These are phyloP conservation scores for Piloderma croceum DNA, from an alignment of 768 basidiomycete species.

Conservation along the genomic window DNA sequence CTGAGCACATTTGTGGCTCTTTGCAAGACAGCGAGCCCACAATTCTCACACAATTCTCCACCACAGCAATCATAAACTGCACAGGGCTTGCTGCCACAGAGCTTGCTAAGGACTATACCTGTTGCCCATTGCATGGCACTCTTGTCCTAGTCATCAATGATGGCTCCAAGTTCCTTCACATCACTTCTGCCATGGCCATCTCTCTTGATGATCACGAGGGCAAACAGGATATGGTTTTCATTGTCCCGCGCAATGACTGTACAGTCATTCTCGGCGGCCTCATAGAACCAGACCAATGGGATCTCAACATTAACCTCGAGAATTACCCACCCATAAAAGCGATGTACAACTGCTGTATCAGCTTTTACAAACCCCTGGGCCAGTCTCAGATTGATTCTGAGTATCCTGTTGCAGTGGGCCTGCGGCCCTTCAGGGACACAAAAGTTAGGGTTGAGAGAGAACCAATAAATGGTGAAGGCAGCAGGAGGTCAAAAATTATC, in stretches of 20 bases:
- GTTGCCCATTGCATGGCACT: constrained; percentile 34
- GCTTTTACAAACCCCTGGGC: constrained; percentile 22
- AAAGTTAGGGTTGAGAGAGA: constrained; percentile 28
- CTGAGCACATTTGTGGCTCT: constrained; percentile 26
- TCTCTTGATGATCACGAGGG: constrained; percentile 27
- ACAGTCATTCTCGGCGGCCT: constrained; percentile 31
- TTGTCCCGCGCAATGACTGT: constrained; percentile 32
- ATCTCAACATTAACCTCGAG: constrained; percentile 22
- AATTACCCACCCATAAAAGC: constrained; percentile 25
- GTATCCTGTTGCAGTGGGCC: constrained; percentile 24
- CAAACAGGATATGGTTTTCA: constrained; percentile 30
- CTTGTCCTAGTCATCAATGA: constrained; percentile 32
- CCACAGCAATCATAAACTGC: constrained; percentile 30
- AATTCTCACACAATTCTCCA: constrained; percentile 22
- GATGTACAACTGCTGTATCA: constrained; percentile 25
- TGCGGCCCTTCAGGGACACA: constrained; percentile 22
- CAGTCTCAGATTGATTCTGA: constrained; percentile 21
- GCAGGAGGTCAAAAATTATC: constrained; percentile 18
- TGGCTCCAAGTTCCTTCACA: constrained; percentile 30
- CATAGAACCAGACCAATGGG: constrained; percentile 20
- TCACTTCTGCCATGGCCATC: constrained; percentile 28
- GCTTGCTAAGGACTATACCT: constrained; percentile 28
- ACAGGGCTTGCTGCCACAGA: constrained; percentile 29
- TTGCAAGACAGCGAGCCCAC: constrained; percentile 22
- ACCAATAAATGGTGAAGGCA: constrained; percentile 7